A percentile compares a stretch with the other conserved stretches of the same genome.
These are phyloP conservation scores for Insectozyma bohioensis DNA, from an alignment of 1,139 yeast species.

Conservation along the genomic window DNA sequence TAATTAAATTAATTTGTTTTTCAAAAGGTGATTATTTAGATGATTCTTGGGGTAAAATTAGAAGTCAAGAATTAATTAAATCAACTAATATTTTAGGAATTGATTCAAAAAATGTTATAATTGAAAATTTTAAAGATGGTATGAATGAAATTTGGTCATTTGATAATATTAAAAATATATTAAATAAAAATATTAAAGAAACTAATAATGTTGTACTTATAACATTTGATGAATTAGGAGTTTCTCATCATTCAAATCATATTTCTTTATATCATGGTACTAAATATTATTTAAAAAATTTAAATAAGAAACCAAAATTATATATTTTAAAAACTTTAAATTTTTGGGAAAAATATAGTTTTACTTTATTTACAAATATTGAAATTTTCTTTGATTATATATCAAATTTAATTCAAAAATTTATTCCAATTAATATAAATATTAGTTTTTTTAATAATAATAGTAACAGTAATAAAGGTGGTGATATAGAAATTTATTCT, in stretches of 20 bases:
- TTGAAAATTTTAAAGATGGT: slow-evolving; percentile 65
- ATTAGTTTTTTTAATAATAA: slow-evolving; percentile 35
- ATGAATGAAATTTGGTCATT: slow-evolving; percentile 71
- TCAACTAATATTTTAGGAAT: slow-evolving; percentile 63
- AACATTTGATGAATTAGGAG: slow-evolving; percentile 83
- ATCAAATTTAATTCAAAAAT: slow-evolving; percentile 30
- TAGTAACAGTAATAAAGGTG: slow-evolving; percentile 17
- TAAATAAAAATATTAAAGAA: slow-evolving; percentile 17
- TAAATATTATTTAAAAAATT: slow-evolving; percentile 25
- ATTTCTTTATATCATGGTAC: slow-evolving; percentile 63
- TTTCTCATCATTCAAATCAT: slow-evolving; percentile 87
- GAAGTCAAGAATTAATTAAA: slow-evolving; percentile 57
- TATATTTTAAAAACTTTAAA: slow-evolving; percentile 47
- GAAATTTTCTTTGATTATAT: slow-evolving; percentile 40
- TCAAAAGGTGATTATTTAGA: slow-evolving; percentile 69
- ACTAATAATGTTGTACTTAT: slow-evolving; percentile 44
- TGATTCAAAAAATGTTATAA: slow-evolving; percentile 43
- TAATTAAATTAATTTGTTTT: slow-evolving; percentile 64
- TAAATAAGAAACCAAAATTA: slow-evolving; percentile 21
- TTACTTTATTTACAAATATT: slow-evolving; percentile 46
- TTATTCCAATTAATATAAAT: slow-evolving; percentile 39
- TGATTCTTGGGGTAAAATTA: slow-evolving; percentile 64
- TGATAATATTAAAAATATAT: slow-evolving; percentile 33
- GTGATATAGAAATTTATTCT: slow-evolving; percentile 44
- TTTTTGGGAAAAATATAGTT: slow-evolving; percentile 52